Base-by-base conservation (phyloP, 306 rosid genomes). In the Datisca glomerata region DNA sequence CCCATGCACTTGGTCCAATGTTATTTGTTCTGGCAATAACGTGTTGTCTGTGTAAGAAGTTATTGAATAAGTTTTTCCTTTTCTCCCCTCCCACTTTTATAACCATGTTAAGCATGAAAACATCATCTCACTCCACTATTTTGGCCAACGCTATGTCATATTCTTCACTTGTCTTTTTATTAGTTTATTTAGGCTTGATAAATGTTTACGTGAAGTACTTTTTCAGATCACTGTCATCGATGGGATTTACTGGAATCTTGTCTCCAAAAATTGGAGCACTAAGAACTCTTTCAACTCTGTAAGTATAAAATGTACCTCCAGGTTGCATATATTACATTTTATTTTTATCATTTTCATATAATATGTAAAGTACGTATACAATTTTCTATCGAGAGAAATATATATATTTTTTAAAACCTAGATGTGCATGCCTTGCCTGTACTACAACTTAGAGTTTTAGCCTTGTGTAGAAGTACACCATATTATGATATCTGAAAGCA, bases 1-100 rank as follows among this genome's bases (percentile, higher is more conserved):
- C 48, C 98, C 98, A 22, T 91, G 98, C 69, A 80, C 96, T 36
- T 91, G 98, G 98, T 57, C 94, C 48, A 76, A 62, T 67, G 81
- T 91, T 59, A 55, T 49, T 51, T 91, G 98, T 35, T 78, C 8
- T 21, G 64, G 57, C 39, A 39, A 53, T 59, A 61, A 45, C 59
- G 98, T 91, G 25, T 1, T 24, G 35, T 63, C 74, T 61, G 81
- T 91, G 98, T 91, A 84, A 75, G 93, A 74, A 49, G 28, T 65
- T 55, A 38, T 25, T 53, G 38, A 29, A 32, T 58, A 45, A 21
- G 15, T 18, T 28, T 42, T 51, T 46, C 42, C 43, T 12, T 41
- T 49, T 18, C 14, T 36, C 8, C 46, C 22, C 27, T 24, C 28
- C 35, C 43, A 7, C 18, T 40, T 15, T 41, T 50, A 31, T 28